A percentile compares a stretch with the other conserved stretches of the same genome.
Evolutionary conservation across 345 rosid genomes (phyloP).

Genomic region (Alliaria petiolata): DNA sequence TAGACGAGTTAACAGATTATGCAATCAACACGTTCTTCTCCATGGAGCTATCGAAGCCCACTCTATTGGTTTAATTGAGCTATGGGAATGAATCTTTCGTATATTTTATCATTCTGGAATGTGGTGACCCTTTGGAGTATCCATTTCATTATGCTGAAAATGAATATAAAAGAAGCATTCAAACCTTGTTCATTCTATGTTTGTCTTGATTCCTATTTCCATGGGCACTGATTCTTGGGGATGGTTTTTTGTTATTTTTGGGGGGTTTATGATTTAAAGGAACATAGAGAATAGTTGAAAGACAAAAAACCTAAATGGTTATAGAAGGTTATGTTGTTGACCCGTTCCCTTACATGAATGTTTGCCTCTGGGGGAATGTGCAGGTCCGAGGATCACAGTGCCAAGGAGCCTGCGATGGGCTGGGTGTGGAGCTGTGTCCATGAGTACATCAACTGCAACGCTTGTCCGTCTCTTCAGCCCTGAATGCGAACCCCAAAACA

Average conservation of each 20-base stretch:
- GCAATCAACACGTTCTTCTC: too few relatives aligned
- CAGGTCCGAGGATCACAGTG: slow-evolving; percentile 38
- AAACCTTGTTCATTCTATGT: not conserved
- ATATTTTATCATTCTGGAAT: too few relatives aligned
- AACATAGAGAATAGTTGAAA: not conserved
- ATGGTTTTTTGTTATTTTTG: too few relatives aligned
- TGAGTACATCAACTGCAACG: slow-evolving; percentile 59
- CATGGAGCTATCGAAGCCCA: too few relatives aligned
- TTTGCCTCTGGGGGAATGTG: not conserved
- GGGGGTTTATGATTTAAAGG: not conserved
- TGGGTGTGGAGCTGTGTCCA: slow-evolving; percentile 70
- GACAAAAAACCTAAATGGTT: not conserved
- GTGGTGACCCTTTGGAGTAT: too few relatives aligned
- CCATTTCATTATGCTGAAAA: not conserved
- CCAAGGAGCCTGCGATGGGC: slow-evolving; percentile 68
- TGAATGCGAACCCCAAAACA: slow-evolving; percentile 93
- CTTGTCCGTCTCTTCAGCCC: slow-evolving; percentile 86
- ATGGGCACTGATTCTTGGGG: not conserved
- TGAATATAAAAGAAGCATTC: too few relatives aligned
- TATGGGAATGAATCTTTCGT: too few relatives aligned
- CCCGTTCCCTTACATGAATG: not conserved
- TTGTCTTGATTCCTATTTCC: not conserved
- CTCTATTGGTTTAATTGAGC: too few relatives aligned
- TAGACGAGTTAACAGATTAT: too few relatives aligned
- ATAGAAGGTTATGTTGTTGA: not conserved